A percentile compares a stretch with the other conserved stretches of the same genome.
Conservation (phyloP, 2,329 filamentous ascomycete species). For the Aspergillus alliaceus region DNA sequence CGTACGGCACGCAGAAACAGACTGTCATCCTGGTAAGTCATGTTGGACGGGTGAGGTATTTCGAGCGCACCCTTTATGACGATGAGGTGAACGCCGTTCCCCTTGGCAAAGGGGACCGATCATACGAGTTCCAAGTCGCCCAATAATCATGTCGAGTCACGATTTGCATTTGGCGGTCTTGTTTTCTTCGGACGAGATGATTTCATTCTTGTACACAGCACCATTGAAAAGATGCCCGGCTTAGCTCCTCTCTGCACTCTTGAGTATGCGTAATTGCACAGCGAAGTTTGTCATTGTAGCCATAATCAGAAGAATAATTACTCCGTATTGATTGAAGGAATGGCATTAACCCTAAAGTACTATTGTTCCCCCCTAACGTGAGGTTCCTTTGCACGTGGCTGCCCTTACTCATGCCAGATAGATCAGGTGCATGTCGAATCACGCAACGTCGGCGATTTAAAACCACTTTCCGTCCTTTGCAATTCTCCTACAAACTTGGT, state of each 20-base stretch:
- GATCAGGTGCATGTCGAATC: background rate
- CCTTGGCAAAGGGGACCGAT: constrained; percentile 47
- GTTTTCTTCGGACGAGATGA: background rate
- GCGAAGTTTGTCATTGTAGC: background rate
- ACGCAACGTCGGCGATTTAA: background rate
- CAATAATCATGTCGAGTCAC: background rate
- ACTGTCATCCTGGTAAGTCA: constrained; percentile 59
- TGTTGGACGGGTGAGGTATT: constrained; percentile 58
- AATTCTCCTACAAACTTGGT: background rate
- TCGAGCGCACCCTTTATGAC: constrained; percentile 63
- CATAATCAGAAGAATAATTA: background rate
- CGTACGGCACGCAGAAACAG: constrained; percentile 67
- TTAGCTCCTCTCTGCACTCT: background rate
- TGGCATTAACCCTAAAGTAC: background rate
- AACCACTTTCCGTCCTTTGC: background rate
- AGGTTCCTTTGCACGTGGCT: background rate
- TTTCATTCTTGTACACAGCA: background rate
- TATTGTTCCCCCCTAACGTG: background rate
- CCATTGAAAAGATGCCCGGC: background rate
- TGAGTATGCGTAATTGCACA: background rate
- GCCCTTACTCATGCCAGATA: background rate
- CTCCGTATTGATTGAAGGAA: background rate
- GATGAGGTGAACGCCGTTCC: constrained; percentile 49
- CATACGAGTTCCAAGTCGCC: constrained; percentile 33
- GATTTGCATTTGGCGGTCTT: background rate